Conservation (phyloP, 2,329 filamentous ascomycete genomes). For the Beauveria medogensis region DNA sequence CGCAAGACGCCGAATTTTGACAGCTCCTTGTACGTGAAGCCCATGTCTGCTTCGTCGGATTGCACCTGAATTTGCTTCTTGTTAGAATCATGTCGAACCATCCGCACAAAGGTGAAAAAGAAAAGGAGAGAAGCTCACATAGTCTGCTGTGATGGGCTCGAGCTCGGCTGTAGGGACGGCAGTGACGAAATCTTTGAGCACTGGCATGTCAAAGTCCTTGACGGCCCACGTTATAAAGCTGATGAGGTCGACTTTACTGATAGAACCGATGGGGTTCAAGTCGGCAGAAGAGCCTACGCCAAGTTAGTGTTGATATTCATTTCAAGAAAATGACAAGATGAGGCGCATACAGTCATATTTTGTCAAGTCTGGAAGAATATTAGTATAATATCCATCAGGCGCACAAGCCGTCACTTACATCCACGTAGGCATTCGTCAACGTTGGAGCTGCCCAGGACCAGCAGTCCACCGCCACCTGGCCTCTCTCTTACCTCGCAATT, state of each 20-base stretch:
- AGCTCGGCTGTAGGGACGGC: slow-evolving; percentile 49
- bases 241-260: slow-evolving; percentile 55
- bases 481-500: slow-evolving; percentile 17
- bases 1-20: slow-evolving; percentile 30
- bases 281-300: slow-evolving; percentile 33
- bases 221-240: slow-evolving; percentile 53
- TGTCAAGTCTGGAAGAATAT: slow-evolving; percentile 21
- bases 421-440: slow-evolving; percentile 19
- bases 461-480: slow-evolving; percentile 18
- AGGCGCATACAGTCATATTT: slow-evolving; percentile 20
- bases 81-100: background rate
- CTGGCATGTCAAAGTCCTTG: slow-evolving; percentile 49
- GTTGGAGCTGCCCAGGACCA: slow-evolving; percentile 22
- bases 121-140: slow-evolving; percentile 10
- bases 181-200: slow-evolving; percentile 54
- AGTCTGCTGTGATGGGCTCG: slow-evolving; percentile 30
- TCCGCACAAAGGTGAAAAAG: too few species aligned
- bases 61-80: slow-evolving; percentile 20
- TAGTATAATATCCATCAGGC: background rate
- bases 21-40: slow-evolving; percentile 34
- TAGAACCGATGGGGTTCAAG: slow-evolving; percentile 19
- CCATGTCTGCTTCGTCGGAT: slow-evolving; percentile 35
- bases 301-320: background rate
- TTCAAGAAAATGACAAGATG: background rate
- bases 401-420: background rate